Percentiles rank a stretch among this genome's conserved stretches.
phyloP scores from a whole-genome alignment of 805 yeast genomes.

The Yueomyces sp. region DNA sequence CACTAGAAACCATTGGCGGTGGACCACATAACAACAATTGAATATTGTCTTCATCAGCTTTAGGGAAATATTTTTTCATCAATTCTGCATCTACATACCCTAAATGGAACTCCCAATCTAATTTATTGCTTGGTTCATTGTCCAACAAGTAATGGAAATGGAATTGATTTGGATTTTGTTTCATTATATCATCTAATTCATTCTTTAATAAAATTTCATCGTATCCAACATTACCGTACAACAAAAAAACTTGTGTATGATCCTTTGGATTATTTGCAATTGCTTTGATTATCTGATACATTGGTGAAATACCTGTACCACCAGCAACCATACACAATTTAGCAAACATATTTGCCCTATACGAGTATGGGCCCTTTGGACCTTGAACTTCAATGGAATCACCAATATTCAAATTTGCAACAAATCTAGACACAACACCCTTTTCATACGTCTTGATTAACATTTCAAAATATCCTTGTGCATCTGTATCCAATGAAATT shows the following conservation, averaged over 20 bases:
- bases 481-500: constrained; percentile 59
- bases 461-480: constrained; percentile 71
- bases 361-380: constrained; percentile 81
- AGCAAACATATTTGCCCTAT: constrained; percentile 63
- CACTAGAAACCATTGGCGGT: constrained; percentile 77
- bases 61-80: constrained; percentile 26
- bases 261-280: constrained; percentile 67
- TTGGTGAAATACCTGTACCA: constrained; percentile 93
- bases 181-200: constrained; percentile 59
- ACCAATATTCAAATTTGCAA: constrained; percentile 64
- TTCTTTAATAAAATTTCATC: constrained; percentile 69
- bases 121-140: constrained; percentile 32
- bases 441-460: constrained; percentile 74
- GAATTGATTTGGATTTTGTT: constrained; percentile 44
- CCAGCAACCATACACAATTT: constrained; percentile 87
- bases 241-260: constrained; percentile 55
- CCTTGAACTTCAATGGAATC: constrained; percentile 71
- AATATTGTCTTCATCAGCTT: constrained; percentile 26
- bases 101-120: constrained; percentile 55
- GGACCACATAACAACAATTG: constrained; percentile 87
- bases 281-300: constrained; percentile 84
- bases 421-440: constrained; percentile 70
- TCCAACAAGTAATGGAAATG: constrained; percentile 64
- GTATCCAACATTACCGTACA: constrained; percentile 72
- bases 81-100: constrained; percentile 66